These are phyloP conservation scores for Metschnikowia borealis DNA, from an alignment of 805 yeast species.

Conservation along the genomic window DNA sequence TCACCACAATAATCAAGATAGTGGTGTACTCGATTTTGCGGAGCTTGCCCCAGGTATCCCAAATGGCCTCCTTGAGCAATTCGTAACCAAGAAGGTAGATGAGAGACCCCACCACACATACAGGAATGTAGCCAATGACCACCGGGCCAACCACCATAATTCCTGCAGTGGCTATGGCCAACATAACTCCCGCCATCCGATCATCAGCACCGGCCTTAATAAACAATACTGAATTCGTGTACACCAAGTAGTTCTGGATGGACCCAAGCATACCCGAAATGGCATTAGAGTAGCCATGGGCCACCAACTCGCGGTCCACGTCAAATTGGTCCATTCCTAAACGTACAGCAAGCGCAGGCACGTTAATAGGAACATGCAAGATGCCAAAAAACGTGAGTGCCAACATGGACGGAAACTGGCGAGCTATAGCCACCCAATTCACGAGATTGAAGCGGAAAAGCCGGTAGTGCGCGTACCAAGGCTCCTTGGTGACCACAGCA, in stretches of 20 bases:
- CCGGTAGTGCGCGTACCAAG: conserved; percentile 88
- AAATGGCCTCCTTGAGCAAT: conserved; percentile 76
- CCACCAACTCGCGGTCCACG: conserved; percentile 88
- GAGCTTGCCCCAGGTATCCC: conserved; percentile 78
- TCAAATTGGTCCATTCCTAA: conserved; percentile 81
- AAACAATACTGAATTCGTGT: conserved; percentile 88
- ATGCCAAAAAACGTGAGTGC: conserved; percentile 96
- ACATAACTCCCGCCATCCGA: conserved; percentile 81
- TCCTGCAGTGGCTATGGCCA: conserved; percentile 74
- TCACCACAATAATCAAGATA: conserved; percentile 77
- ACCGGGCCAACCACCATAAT: conserved; percentile 88
- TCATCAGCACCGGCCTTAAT: conserved; percentile 94
- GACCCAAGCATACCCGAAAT: conserved; percentile 82
- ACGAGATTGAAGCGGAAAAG: conserved; percentile 66
- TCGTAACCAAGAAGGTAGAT: conserved; percentile 91
- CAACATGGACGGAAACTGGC: conserved; percentile 86
- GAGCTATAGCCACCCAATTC: conserved; percentile 66
- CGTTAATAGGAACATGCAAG: conserved; percentile 94
- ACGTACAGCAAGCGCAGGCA: conserved; percentile 93
- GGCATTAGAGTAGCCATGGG: conserved; percentile 90
- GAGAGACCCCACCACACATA: conserved; percentile 91
- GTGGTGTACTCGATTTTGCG: conserved; percentile 78
- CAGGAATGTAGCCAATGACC: conserved; percentile 90
- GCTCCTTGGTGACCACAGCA: conserved; percentile 58
- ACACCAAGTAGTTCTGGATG: conserved; percentile 91